Percentiles rank a stretch among this genome's conserved stretches.
Evolutionary conservation across 495 filamentous ascomycete species (phyloP).

Genomic region (Aspergillus bertholletiae): DNA sequence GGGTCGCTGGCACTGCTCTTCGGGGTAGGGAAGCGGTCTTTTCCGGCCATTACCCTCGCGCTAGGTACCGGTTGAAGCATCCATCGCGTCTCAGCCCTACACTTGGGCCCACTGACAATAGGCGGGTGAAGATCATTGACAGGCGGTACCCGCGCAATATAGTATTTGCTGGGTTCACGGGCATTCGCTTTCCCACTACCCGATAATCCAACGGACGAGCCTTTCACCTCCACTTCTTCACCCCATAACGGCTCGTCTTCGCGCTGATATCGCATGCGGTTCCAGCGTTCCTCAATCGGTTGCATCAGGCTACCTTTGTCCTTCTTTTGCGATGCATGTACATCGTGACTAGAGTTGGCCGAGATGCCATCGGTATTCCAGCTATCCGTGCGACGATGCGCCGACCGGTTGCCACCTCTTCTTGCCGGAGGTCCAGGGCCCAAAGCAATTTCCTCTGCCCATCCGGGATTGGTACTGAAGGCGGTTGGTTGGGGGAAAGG

Average conservation of each 20-base stretch:
- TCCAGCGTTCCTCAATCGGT: constrained; percentile 59
- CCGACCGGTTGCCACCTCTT: constrained; percentile 46
- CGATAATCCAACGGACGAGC: constrained; percentile 51
- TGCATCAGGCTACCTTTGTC: constrained; percentile 32
- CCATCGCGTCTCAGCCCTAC: constrained; percentile 71
- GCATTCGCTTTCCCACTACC: constrained; percentile 41
- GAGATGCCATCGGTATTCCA: constrained; percentile 41
- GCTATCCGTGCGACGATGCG: constrained; percentile 42
- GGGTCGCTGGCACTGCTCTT: constrained; percentile 15
- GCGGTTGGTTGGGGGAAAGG: constrained; percentile 76
- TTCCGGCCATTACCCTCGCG: constrained; percentile 84
- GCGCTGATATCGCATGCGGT: constrained; percentile 71
- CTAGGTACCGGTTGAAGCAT: constrained; percentile 87
- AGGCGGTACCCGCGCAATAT: constrained; percentile 65
- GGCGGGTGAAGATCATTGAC: constrained; percentile 87
- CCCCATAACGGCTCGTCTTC: constrained; percentile 87
- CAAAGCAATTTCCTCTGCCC: constrained; percentile 76
- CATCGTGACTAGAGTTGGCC: constrained; percentile 22
- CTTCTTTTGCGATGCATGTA: constrained; percentile 24
- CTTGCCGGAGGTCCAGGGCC: constrained; percentile 69
- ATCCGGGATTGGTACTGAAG: constrained; percentile 80
- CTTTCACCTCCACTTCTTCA: constrained; percentile 36
- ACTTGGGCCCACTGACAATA: constrained; percentile 70
- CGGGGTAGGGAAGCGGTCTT: constrained; percentile 47
- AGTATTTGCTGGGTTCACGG: constrained; percentile 53